Evolutionary conservation across 2,329 filamentous ascomycete genomes (phyloP).

Genomic region (Colletotrichum salicis): DNA sequence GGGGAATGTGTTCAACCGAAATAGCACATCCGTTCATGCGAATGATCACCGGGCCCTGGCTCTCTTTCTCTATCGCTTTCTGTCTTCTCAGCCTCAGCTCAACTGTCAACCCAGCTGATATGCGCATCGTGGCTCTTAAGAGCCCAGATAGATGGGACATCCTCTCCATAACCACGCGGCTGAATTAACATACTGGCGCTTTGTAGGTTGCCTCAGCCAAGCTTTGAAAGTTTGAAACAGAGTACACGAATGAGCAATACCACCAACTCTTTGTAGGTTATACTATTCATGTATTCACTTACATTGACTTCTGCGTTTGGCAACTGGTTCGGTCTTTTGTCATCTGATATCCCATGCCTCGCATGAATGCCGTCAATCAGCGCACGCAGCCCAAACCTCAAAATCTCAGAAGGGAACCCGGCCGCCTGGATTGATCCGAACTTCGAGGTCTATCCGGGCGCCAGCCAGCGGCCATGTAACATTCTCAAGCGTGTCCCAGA

Average conservation of each 20-base stretch:
- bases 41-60: neutral
- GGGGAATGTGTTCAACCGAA: neutral
- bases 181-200: neutral
- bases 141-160: neutral
- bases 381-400: neutral
- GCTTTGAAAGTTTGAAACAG: neutral
- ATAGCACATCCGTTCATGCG: neutral
- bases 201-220: neutral
- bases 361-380: slow-evolving; percentile 5
- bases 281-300: neutral
- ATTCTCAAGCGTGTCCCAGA: slow-evolving; percentile 1
- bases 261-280: neutral
- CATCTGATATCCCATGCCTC: neutral
- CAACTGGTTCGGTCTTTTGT: neutral
- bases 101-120: neutral
- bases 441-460: neutral
- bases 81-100: neutral
- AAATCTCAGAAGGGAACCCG: neutral
- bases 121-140: neutral
- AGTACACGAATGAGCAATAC: neutral
- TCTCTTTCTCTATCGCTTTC: neutral
- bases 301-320: neutral
- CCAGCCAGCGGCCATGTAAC: neutral
- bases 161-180: neutral
- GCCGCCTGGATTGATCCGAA: neutral